phyloP scores from a whole-genome alignment of 495 filamentous ascomycete species.

The Neurospora intermedia region DNA sequence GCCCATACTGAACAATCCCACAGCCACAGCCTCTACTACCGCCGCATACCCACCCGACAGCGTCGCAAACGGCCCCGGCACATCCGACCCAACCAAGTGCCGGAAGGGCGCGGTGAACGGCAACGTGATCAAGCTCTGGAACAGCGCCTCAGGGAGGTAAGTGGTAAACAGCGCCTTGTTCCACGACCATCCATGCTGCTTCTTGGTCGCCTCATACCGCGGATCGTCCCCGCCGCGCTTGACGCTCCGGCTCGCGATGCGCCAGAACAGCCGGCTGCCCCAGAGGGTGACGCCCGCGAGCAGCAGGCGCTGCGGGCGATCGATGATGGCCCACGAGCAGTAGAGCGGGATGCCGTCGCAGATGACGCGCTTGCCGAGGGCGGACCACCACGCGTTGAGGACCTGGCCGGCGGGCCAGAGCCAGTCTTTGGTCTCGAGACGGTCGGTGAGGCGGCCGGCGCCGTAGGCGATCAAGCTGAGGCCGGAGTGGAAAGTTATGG shows the following conservation, averaged over 20 bases:
- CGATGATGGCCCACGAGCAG: conserved; percentile 32
- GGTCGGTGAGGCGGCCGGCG: conserved; percentile 34
- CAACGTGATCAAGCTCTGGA: conserved; percentile 43
- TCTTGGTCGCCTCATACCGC: conserved; percentile 39
- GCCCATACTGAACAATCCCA: conserved; percentile 43
- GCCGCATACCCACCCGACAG: conserved; percentile 8
- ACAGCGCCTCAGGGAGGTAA: conserved; percentile 42
- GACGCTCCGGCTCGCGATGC: conserved; percentile 34
- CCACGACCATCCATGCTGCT: conserved; percentile 39
- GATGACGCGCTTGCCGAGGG: conserved; percentile 35
- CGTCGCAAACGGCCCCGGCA: background rate
- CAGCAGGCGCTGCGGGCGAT: conserved; percentile 41
- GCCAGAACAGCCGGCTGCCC: conserved; percentile 43
- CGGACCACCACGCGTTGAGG: conserved; percentile 48
- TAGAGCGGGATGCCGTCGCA: conserved; percentile 27
- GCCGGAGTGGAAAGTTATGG: conserved; percentile 33
- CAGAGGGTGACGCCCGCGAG: conserved; percentile 43
- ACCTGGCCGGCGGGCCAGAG: conserved; percentile 45
- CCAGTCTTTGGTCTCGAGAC: conserved; percentile 47
- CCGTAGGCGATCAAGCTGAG: conserved; percentile 38
- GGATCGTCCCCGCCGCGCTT: conserved; percentile 39
- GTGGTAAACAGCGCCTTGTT: conserved; percentile 35
- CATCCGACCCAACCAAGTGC: conserved; percentile 13
- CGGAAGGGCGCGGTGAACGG: conserved; percentile 46
- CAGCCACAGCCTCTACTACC: conserved; percentile 32